phyloP scores from a whole-genome alignment of 2,329 filamentous ascomycete species.

The Aspergillus flavus region DNA sequence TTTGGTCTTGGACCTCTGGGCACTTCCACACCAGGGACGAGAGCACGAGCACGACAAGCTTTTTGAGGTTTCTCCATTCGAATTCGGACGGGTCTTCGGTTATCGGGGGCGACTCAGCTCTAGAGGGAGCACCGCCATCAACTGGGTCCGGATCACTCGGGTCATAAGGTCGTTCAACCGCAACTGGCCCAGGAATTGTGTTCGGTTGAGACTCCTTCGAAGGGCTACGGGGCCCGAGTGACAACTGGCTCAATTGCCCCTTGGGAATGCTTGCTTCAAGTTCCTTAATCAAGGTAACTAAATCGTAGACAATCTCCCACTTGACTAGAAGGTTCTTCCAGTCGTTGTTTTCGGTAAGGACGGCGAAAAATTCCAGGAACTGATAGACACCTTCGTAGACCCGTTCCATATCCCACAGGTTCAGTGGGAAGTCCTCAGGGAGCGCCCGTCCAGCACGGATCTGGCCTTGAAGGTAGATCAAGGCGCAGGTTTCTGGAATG shows the following conservation, averaged over 20 bases:
- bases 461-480: constrained; percentile 90
- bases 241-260: constrained; percentile 62
- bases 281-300: constrained; percentile 82
- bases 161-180: constrained; percentile 70
- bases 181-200: constrained; percentile 41
- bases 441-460: constrained; percentile 76
- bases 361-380: constrained; percentile 90
- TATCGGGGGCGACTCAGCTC: constrained; percentile 51
- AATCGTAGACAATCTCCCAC: constrained; percentile 88
- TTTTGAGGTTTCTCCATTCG: constrained; percentile 84
- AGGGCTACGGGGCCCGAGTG: constrained; percentile 34
- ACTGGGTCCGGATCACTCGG: constrained; percentile 43
- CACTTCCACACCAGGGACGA: constrained; percentile 88
- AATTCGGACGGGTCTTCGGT: constrained; percentile 67
- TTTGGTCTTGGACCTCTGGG: constrained; percentile 81
- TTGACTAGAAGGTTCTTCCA: constrained; percentile 84
- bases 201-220: constrained; percentile 35
- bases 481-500: constrained; percentile 89
- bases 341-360: constrained; percentile 80
- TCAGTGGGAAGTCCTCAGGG: constrained; percentile 86
- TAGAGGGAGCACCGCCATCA: constrained; percentile 46
- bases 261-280: constrained; percentile 87
- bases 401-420: constrained; percentile 96
- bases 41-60: constrained; percentile 86
- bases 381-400: constrained; percentile 94